Conservation (phyloP, 257 asterid genomes). For the Fraxinus anomala region DNA sequence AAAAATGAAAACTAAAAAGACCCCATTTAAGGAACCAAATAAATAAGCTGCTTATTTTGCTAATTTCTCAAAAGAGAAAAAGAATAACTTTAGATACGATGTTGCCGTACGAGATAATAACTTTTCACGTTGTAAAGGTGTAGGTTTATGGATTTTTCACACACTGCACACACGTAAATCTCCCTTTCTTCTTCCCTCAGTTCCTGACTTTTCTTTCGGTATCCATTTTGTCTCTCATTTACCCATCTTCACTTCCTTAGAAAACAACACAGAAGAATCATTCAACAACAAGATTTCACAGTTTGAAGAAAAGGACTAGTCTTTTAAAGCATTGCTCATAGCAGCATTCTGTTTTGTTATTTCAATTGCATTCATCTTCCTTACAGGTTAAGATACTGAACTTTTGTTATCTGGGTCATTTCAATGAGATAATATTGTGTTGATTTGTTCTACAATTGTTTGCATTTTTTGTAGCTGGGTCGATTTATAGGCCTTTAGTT, state of each 20-base stretch:
- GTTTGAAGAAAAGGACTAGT: conserved; percentile 13
- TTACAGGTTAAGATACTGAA: conserved; percentile 31
- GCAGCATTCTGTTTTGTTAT: conserved; percentile 15
- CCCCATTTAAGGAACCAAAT: no score
- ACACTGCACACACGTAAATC: not conserved
- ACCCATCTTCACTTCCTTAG: conserved; percentile 22
- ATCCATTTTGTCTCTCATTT: not conserved
- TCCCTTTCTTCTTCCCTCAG: conserved; percentile 9
- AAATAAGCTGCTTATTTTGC: not conserved
- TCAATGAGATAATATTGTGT: conserved; percentile 30
- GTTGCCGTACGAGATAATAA: not conserved
- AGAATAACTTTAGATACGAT: not conserved
- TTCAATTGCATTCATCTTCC: conserved; percentile 24
- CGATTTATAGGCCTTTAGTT: not conserved
- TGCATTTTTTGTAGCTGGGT: conserved; percentile 16
- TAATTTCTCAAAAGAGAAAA: not conserved
- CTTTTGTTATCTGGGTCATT: not conserved
- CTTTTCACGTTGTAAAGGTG: not conserved
- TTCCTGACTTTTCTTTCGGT: conserved; percentile 19
- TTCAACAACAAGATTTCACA: conserved; percentile 9
- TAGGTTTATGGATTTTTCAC: not conserved
- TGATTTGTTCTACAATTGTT: conserved; percentile 23
- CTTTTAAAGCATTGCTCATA: conserved; percentile 14
- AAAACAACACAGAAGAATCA: conserved; percentile 21
- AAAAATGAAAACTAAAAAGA: no score